phyloP scores from a whole-genome alignment of 2,329 filamentous ascomycete species.

The Dryadomyces quercus-mongolicae region DNA sequence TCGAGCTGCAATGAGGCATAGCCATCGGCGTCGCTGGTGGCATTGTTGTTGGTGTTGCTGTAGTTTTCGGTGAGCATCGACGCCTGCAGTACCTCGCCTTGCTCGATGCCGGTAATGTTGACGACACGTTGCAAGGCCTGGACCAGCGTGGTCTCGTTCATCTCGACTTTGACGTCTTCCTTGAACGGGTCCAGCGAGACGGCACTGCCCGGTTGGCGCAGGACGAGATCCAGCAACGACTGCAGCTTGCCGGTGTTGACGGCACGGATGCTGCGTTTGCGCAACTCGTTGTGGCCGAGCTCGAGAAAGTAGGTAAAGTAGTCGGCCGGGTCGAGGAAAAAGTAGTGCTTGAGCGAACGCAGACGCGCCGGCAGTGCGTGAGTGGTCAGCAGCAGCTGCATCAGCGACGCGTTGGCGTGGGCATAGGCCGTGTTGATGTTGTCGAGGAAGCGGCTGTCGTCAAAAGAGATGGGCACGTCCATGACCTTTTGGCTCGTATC shows the following conservation, averaged over 20 bases:
- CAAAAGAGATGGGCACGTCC: constrained; percentile 84
- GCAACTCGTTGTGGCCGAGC: constrained; percentile 75
- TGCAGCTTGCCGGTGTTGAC: constrained; percentile 93
- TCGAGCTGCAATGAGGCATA: constrained; percentile 91
- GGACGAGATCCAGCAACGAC: constrained; percentile 84
- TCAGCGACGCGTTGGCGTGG: constrained; percentile 84
- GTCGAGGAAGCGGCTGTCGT: constrained; percentile 82
- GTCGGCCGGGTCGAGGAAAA: constrained; percentile 94
- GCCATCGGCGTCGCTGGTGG: constrained; percentile 76
- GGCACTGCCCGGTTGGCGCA: constrained; percentile 91
- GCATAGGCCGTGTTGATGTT: constrained; percentile 95
- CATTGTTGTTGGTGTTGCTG: constrained; percentile 52
- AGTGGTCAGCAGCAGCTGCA: constrained; percentile 82
- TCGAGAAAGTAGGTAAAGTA: constrained; percentile 98
- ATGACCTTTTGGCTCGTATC: constrained; percentile 81
- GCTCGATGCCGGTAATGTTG: constrained; percentile 89
- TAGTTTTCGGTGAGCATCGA: constrained; percentile 58
- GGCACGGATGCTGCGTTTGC: constrained; percentile 78
- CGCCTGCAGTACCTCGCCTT: constrained; percentile 70
- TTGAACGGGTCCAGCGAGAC: constrained; percentile 95
- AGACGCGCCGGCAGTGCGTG: constrained; percentile 81
- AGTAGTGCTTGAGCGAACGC: constrained; percentile 92
- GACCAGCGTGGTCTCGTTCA: constrained; percentile 88
- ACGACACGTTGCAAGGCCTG: constrained; percentile 94
- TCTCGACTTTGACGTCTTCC: constrained; percentile 93